phyloP scores from a whole-genome alignment of 768 basidiomycete species.

The Suillus ampliporus region DNA sequence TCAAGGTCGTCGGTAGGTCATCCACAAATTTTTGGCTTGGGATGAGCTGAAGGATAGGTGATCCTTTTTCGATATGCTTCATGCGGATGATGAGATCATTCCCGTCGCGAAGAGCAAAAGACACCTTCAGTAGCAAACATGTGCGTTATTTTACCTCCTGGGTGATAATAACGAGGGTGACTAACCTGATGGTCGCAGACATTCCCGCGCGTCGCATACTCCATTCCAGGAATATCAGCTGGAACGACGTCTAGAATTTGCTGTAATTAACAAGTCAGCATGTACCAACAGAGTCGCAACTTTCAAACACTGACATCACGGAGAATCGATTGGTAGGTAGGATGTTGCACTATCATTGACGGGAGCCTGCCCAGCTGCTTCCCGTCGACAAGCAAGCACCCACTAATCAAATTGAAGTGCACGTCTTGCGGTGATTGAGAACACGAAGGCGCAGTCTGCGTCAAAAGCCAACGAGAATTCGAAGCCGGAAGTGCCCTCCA shows the following conservation, averaged over 20 bases:
- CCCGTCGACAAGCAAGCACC: slow-evolving; percentile 33
- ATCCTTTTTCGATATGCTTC: too few species aligned
- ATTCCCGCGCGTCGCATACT: slow-evolving; percentile 14
- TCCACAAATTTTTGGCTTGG: too few species aligned
- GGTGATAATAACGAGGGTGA: not conserved
- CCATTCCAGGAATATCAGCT: slow-evolving; percentile 30
- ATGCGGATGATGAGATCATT: too few species aligned
- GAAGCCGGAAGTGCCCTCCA: slow-evolving; percentile 22
- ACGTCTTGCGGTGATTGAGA: slow-evolving; percentile 26
- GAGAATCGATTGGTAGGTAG: slow-evolving; percentile 27
- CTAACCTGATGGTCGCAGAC: slow-evolving; percentile 23
- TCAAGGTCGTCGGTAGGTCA: too few species aligned
- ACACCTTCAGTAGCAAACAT: too few species aligned
- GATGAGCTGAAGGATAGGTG: too few species aligned
- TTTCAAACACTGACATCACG: slow-evolving; percentile 19
- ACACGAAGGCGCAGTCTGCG: slow-evolving; percentile 16
- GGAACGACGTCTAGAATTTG: slow-evolving; percentile 28
- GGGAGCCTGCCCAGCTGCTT: slow-evolving; percentile 32
- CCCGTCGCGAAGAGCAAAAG: too few species aligned
- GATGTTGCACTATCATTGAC: slow-evolving; percentile 19
- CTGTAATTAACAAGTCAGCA: slow-evolving; percentile 19
- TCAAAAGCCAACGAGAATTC: slow-evolving; percentile 31
- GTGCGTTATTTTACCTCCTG: too few species aligned
- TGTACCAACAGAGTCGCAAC: not conserved
- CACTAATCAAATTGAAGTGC: slow-evolving; percentile 28